Percentiles rank a stretch among this genome's conserved stretches.
Evolutionary conservation across 257 asterid genomes (phyloP).

Genomic region (Phtheirospermum japonicum): DNA sequence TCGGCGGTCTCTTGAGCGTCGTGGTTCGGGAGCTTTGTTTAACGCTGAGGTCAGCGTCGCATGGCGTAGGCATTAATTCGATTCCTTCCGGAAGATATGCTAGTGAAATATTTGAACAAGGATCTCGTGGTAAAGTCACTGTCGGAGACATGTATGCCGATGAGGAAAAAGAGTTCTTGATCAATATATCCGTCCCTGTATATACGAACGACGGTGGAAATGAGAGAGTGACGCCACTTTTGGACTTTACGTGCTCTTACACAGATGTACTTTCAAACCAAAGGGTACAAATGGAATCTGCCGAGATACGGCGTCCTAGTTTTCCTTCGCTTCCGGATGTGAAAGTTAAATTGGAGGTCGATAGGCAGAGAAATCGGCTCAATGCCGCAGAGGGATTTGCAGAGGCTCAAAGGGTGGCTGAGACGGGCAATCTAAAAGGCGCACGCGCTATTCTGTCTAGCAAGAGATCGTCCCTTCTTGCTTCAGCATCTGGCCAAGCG

Average conservation of each 20-base stretch:
- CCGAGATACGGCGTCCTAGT: conserved; percentile 33
- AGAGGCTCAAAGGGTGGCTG: conserved; percentile 38
- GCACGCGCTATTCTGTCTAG: conserved; percentile 25
- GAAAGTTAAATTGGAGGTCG: conserved; percentile 32
- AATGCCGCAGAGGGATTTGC: conserved; percentile 30
- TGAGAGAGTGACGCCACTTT: conserved; percentile 25
- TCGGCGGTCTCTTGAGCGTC: conserved; percentile 29
- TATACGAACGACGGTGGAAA: background rate
- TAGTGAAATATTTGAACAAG: conserved; percentile 23
- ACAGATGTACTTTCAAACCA: conserved; percentile 18
- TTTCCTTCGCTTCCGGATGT: conserved; percentile 18
- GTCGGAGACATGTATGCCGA: conserved; percentile 41
- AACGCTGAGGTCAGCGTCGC: conserved; percentile 26
- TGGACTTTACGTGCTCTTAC: conserved; percentile 30
- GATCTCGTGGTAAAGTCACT: conserved; percentile 22
- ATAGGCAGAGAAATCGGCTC: conserved; percentile 38
- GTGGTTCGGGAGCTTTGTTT: conserved; percentile 34
- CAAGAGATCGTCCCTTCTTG: conserved; percentile 14
- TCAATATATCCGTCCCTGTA: conserved; percentile 28
- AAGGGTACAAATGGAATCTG: conserved; percentile 24
- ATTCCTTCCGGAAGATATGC: conserved; percentile 33
- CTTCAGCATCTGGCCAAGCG: conserved; percentile 31
- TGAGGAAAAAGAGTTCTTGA: conserved; percentile 37
- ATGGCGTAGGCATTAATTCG: conserved; percentile 31
- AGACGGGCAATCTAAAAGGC: conserved; percentile 33